phyloP scores from a whole-genome alignment of 2,329 filamentous ascomycete genomes.

The Sporothrix protearum region DNA sequence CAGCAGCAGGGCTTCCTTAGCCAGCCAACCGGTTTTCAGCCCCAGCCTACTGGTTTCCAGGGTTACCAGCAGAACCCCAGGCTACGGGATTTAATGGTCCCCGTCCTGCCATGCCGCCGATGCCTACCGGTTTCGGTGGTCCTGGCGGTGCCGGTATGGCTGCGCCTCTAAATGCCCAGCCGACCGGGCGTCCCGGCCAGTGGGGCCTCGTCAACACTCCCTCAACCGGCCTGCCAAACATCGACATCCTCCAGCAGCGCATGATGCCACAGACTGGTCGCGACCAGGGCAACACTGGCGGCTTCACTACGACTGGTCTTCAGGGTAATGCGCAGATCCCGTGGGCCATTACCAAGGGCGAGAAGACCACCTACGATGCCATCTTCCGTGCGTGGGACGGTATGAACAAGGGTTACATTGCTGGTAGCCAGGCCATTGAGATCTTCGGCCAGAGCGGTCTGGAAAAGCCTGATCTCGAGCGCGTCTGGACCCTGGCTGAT shows the following conservation, averaged over 20 bases:
- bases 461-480: constrained; percentile 83
- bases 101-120: constrained; percentile 80
- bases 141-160: constrained; percentile 61
- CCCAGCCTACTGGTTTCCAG: constrained; percentile 68
- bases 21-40: constrained; percentile 58
- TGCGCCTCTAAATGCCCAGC: constrained; percentile 78
- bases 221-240: constrained; percentile 82
- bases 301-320: constrained; percentile 79
- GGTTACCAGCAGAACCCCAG: constrained; percentile 60
- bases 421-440: constrained; percentile 88
- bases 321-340: constrained; percentile 93
- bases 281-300: constrained; percentile 56
- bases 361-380: constrained; percentile 94
- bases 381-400: constrained; percentile 97
- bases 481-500: constrained; percentile 92
- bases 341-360: constrained; percentile 98
- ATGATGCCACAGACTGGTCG: constrained; percentile 98
- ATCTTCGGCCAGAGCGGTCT: constrained; percentile 96
- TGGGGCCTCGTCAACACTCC: constrained; percentile 99
- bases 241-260: constrained; percentile 83
- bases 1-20: constrained; percentile 53
- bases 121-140: constrained; percentile 58
- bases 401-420: constrained; percentile 85
- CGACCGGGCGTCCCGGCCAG: constrained; percentile 86
- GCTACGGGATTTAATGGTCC: constrained; percentile 77